Percentiles rank a stretch among this genome's conserved stretches.
phyloP scores from a whole-genome alignment of 257 asterid genomes.

The Rauvolfia tetraphylla region DNA sequence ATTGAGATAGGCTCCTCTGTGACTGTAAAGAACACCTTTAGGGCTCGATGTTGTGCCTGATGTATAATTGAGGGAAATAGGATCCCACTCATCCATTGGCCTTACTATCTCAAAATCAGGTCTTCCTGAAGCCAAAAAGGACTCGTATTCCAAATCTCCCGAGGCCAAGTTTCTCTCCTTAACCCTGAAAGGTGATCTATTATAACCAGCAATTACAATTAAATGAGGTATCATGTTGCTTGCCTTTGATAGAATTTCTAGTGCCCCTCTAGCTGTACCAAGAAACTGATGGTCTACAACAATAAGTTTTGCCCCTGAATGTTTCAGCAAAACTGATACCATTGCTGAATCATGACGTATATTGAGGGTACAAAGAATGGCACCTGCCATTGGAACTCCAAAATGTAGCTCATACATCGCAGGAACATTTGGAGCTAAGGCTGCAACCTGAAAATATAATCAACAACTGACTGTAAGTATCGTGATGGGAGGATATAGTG shows the following conservation, averaged over 20 bases:
- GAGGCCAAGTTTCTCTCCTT: neutral
- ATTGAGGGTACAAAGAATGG: constrained; percentile 33
- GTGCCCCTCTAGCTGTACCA: constrained; percentile 23
- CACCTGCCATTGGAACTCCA: constrained; percentile 39
- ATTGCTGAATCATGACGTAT: constrained; percentile 33
- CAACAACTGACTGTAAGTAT: neutral
- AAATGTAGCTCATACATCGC: constrained; percentile 38
- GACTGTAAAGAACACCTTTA: constrained; percentile 35
- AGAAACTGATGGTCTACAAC: constrained; percentile 29
- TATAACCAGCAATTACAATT: constrained; percentile 18
- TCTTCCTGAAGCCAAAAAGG: constrained; percentile 22
- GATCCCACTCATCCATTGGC: constrained; percentile 31
- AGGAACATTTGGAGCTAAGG: constrained; percentile 34
- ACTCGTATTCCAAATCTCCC: constrained; percentile 22
- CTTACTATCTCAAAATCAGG: constrained; percentile 27
- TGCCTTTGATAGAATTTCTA: constrained; percentile 19
- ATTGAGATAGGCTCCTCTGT: constrained; percentile 40
- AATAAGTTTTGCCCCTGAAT: constrained; percentile 31
- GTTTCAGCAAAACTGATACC: constrained; percentile 20
- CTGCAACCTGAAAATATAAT: constrained; percentile 27
- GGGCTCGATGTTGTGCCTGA: constrained; percentile 41
- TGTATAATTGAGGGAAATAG: constrained; percentile 36
- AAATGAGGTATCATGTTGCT: constrained; percentile 14
- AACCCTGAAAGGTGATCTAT: neutral
- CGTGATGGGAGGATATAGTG: neutral